Evolutionary conservation across 257 asterid genomes (phyloP), one percentile per base, ranked within the genome.

Genomic region (Nicotiana knightiana): DNA sequence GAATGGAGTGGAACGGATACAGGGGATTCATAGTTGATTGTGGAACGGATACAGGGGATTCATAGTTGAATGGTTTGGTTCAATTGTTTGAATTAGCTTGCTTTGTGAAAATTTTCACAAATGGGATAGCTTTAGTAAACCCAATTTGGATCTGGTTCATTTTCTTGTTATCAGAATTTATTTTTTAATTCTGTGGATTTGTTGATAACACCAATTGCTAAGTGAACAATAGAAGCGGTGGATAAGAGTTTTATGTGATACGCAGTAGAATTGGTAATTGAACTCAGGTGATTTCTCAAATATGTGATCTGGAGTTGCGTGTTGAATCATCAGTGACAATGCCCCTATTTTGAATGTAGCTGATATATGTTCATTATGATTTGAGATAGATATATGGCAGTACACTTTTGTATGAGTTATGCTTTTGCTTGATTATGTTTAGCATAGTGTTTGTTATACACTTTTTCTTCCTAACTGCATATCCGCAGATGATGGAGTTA

Each of bases 401-500:
- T 79, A 3, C 75, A 66, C 55, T 13, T 12, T 18, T 8, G 21
- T 59, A 16, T 18, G 39, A 58, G 37, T 13, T 24, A 58, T 30
- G 51, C 17, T 33, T 33, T 58, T 43, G 24, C 24, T 61, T 64
- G 64, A 13, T 46, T 64, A 30, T 16, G 62, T 65, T 35, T 26
- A 78, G 16, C 1, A 48, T 62, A 17, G 10, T 63, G 82, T 28
- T 37, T 18, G 24, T 64, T 17, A 67, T 21, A 77, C 30, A 5
- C 35, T 80, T 78, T 18, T 73, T 18, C 2, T 2, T 35, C 76
- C 9, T 11, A 51, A 6, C 4, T 32, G 87, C 79, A 65, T 81
- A 32, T 43, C 61, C 83, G 82, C 83, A 94, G 98, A 91, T 93
- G 94, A 57, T 48, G 87, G 98, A 95, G 78, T 82, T 95, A 87